Base-by-base conservation (phyloP, 2,329 filamentous ascomycete genomes). In the Clarireedia homoeocarpa region DNA sequence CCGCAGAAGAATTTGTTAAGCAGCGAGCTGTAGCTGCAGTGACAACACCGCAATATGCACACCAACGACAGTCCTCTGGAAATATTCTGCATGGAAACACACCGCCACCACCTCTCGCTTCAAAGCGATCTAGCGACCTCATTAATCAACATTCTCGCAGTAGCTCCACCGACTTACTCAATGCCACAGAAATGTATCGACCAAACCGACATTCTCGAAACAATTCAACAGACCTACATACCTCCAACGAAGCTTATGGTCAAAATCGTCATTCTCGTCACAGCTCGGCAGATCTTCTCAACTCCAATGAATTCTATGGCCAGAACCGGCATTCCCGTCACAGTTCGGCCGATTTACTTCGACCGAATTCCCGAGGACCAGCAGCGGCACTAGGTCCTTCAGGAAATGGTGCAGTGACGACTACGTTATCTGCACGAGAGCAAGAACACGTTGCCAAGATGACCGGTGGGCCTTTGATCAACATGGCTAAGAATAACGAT, bases 371-470 rank as follows among this genome's bases (percentile, higher is more conserved):
- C 12, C 80, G 83, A 46, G 81, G 82, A 10, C 77, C 84, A 9
- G 76, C 74, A 42, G 69, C 71, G 36, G 48, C 59, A 39, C 58
- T 69, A n/a, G 62, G 60, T 9, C 59, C 63, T 20, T 60, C 59
- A 24, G 63, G 62, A 6, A 59, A 55, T 56, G 74, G 75, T 49
- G 77, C 82, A 61, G 72, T 79, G 24, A 77, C 80, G 7, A 72
- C 74, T 0, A 81, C 85, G 56, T 76, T 96, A n/a, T 91, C 88
- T 20, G 91, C 91, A 17, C 83, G 87, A 15, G 91, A 96, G 70
- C 91, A 95, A 69, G 89, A 95, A 71, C 86, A 95, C 63, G 80
- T 95, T n/a, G 88, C 91, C 9, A 83, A 88, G 39, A 77, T 89
- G 63, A 95, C 90, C 0, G 88, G 88, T 1, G 84, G 83, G 0